Evolutionary conservation across 2,329 filamentous ascomycete genomes (phyloP).

Genomic region (Aspergillus thermomutatus): DNA sequence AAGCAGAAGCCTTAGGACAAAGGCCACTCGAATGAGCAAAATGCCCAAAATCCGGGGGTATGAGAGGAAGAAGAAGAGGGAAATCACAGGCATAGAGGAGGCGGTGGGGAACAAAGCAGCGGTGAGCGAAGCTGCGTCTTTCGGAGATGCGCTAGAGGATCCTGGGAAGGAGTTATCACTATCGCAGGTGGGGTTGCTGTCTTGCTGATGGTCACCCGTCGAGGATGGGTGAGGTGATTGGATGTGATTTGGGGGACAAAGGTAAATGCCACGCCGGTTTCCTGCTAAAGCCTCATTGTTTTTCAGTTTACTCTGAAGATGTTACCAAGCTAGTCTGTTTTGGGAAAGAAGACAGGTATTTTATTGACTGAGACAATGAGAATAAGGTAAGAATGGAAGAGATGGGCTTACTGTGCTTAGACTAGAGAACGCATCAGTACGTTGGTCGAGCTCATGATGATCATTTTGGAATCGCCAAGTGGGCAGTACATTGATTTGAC

Average conservation of each 20-base stretch:
- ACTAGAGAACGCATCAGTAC: neutral
- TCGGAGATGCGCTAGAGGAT: constrained; percentile 37
- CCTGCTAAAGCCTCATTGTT: neutral
- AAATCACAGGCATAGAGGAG: constrained; percentile 32
- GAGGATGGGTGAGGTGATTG: constrained; percentile 1
- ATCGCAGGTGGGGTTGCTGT: constrained; percentile 1
- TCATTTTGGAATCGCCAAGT: constrained; percentile 8
- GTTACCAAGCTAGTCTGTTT: neutral
- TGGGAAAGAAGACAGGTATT: neutral
- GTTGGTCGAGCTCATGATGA: constrained; percentile 16
- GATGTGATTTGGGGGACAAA: neutral
- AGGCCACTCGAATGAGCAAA: constrained; percentile 27
- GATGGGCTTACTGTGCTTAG: neutral
- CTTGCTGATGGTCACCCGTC: constrained; percentile 10
- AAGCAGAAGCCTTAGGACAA: constrained; percentile 24
- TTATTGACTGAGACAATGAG: neutral
- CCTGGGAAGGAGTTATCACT: constrained; percentile 30
- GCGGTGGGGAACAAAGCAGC: constrained; percentile 45
- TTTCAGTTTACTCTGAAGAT: neutral
- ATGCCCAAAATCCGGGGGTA: constrained; percentile 28
- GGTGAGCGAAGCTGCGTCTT: constrained; percentile 35
- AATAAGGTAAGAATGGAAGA: neutral
- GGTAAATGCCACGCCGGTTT: constrained; percentile 7
- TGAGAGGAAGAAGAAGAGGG: constrained; percentile 24
- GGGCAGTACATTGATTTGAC: neutral